These are phyloP conservation scores for Diaporthe nobilis DNA, from an alignment of 2,329 filamentous ascomycete species.

Conservation along the genomic window DNA sequence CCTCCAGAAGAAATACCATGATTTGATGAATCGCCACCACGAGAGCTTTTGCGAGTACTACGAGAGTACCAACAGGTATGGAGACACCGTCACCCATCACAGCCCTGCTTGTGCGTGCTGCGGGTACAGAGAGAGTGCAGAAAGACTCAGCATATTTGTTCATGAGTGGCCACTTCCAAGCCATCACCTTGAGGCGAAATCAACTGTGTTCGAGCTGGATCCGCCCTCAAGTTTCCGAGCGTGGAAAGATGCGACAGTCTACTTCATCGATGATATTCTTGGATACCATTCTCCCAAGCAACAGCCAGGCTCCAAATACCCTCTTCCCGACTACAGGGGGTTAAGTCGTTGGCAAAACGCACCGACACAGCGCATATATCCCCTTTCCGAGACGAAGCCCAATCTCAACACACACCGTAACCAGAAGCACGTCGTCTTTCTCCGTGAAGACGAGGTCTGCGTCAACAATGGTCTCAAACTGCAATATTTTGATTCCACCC, in stretches of 20 bases:
- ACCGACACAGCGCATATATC: neutral
- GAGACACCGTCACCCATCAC: neutral
- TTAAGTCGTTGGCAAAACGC: neutral
- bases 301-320: neutral
- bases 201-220: constrained; percentile 67
- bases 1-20: constrained; percentile 48
- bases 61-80: neutral
- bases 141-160: constrained; percentile 58
- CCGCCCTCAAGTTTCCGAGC: constrained; percentile 55
- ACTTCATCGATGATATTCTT: constrained; percentile 55
- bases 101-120: constrained; percentile 55
- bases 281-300: constrained; percentile 36
- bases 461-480: neutral
- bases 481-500: neutral
- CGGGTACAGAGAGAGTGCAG: constrained; percentile 47
- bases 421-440: neutral
- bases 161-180: constrained; percentile 71
- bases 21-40: constrained; percentile 45
- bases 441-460: neutral
- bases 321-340: neutral
- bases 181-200: constrained; percentile 51
- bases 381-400: neutral
- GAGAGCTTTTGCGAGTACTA: constrained; percentile 32
- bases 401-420: neutral
- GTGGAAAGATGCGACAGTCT: constrained; percentile 65